phyloP scores from a whole-genome alignment of 768 basidiomycete species.

The Tricholoma sp. region DNA sequence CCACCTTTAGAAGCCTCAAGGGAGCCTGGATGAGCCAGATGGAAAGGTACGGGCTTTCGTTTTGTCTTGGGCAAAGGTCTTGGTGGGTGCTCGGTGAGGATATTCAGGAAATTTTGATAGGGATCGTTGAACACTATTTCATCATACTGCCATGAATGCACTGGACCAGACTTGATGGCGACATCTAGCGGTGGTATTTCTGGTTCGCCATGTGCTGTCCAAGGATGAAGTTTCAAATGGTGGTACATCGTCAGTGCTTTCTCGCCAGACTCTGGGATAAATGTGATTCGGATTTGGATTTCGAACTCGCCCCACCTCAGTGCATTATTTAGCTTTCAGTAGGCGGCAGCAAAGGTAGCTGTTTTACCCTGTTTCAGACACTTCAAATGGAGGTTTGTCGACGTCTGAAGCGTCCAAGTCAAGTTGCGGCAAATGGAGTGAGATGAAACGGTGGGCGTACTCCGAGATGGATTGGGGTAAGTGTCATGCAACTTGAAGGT shows the following conservation, averaged over 20 bases:
- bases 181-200: slow-evolving; percentile 65
- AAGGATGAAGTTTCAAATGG: slow-evolving; percentile 93
- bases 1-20: slow-evolving; percentile 64
- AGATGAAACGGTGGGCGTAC: slow-evolving; percentile 44
- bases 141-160: slow-evolving; percentile 98
- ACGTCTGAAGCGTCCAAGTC: slow-evolving; percentile 46
- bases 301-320: slow-evolving; percentile 97
- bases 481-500: slow-evolving; percentile 98
- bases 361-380: slow-evolving; percentile 88
- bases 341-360: too few relatives aligned
- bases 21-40: slow-evolving; percentile 55
- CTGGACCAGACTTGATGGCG: slow-evolving; percentile 66
- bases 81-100: slow-evolving; percentile 78
- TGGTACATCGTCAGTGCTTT: slow-evolving; percentile 87
- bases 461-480: slow-evolving; percentile 84
- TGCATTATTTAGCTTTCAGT: not conserved
- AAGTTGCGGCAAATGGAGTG: slow-evolving; percentile 5
- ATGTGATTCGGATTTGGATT: slow-evolving; percentile 87
- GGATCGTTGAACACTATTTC: slow-evolving; percentile 97
- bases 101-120: slow-evolving; percentile 76
- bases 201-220: slow-evolving; percentile 60
- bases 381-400: slow-evolving; percentile 91
- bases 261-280: slow-evolving; percentile 85
- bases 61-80: slow-evolving; percentile 68
- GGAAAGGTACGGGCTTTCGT: slow-evolving; percentile 65